Evolutionary conservation across 192 early-diverging fungal species (phyloP), one percentile per base, ranked within the genome.

Genomic region (Linnemannia schmuckeri): DNA sequence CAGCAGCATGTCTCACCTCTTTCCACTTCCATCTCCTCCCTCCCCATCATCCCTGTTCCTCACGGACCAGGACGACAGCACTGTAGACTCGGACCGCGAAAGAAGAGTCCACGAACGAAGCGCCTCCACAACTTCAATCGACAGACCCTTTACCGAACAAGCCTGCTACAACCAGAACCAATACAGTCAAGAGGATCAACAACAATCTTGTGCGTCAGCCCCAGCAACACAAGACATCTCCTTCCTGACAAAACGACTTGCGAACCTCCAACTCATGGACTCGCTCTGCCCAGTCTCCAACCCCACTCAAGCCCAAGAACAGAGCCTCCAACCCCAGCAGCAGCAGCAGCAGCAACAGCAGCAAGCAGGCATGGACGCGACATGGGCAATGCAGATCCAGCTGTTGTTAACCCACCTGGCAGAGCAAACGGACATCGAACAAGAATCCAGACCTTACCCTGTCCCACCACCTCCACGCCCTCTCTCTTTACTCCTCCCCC

Each of bases 221-320:
- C n/a, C 47, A 6, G 73, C 35, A 2, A 54, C 73, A 33, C 70
- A 78, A 13, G 80, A 87, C 27, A 70, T 87, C 38, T 77, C 79
- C 2, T 35, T 78, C 30, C n/a, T 87, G 41, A 78, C 85, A 38
- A 87, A 74, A 27, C 54, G 85, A 9, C 54, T 87, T 6, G 79
- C 85, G 6, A 87, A 87, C 40, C 40, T 87, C n/a, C 72, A 75
- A 52, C 22, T 81, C 41, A 87, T 87, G 76, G 85, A 87, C 41
- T 57, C 76, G 0, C 63, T 81, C 22, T 87, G 85, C 40, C 85
- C 79, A 0, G 41, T 40, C 17, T 15, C 42, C 6, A 41, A 1
- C 12, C 7, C 15, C 30, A 20, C 22, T 1, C 20, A 22, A 57
- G 10, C 55, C 55, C 6, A 7, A 24, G 24, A 22, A 1, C 17